These are phyloP conservation scores for Hypoxylon sp. DNA, from an alignment of 2,329 filamentous ascomycete species.

Conservation along the genomic window DNA sequence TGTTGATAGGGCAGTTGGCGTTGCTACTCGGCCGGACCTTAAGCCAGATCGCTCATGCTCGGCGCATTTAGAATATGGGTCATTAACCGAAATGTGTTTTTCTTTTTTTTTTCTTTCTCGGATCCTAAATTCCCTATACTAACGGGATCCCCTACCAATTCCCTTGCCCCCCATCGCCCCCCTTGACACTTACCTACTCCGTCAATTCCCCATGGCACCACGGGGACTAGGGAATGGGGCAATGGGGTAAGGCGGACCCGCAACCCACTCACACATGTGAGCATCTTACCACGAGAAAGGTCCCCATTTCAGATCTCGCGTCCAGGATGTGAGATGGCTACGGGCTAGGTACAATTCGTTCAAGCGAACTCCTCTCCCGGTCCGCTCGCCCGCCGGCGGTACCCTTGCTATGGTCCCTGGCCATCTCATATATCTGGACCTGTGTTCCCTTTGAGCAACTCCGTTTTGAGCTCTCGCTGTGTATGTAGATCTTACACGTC, in stretches of 20 bases:
- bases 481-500: conserved; percentile 27
- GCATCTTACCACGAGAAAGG: conserved; percentile 47
- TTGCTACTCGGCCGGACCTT: conserved; percentile 27
- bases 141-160: conserved; percentile 19
- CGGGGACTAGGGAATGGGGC: conserved; percentile 45
- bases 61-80: conserved; percentile 46
- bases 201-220: conserved; percentile 44
- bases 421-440: conserved; percentile 49
- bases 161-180: conserved; percentile 26
- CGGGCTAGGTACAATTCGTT: conserved; percentile 39
- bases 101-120: conserved; percentile 22
- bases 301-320: conserved; percentile 48
- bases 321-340: conserved; percentile 40
- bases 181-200: conserved; percentile 25
- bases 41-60: conserved; percentile 38
- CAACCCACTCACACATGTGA: conserved; percentile 47
- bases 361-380: conserved; percentile 48
- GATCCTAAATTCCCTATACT: conserved; percentile 21
- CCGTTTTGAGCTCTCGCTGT: conserved; percentile 14
- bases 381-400: conserved; percentile 51
- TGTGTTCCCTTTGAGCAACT: conserved; percentile 26
- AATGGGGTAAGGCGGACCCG: conserved; percentile 49
- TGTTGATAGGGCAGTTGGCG: conserved; percentile 29
- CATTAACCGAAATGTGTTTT: conserved; percentile 47
- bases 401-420: conserved; percentile 38